Evolutionary conservation across 768 basidiomycete species (phyloP).

Genomic region (Lanmaoa rubissima): DNA sequence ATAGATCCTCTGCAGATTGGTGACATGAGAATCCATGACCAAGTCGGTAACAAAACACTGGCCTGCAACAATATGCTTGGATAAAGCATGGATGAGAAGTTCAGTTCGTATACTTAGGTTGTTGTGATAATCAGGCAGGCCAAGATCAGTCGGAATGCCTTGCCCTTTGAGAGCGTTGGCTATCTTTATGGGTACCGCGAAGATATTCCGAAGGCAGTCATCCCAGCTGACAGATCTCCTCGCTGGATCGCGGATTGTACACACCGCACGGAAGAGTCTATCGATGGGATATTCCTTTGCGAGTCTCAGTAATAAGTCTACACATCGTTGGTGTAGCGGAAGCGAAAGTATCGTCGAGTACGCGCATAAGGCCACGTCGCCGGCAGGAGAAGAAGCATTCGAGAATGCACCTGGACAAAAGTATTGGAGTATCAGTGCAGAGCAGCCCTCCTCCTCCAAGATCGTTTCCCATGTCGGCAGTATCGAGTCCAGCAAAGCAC

Average conservation of each 20-base stretch:
- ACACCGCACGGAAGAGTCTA: slow-evolving; percentile 56
- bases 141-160: slow-evolving; percentile 46
- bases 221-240: slow-evolving; percentile 60
- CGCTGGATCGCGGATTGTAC: slow-evolving; percentile 25
- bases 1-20: slow-evolving; percentile 33
- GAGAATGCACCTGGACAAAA: slow-evolving; percentile 69
- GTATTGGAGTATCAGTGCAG: slow-evolving; percentile 57
- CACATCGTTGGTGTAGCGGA: slow-evolving; percentile 46
- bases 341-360: slow-evolving; percentile 63
- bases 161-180: slow-evolving; percentile 63
- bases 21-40: slow-evolving; percentile 27
- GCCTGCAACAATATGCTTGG: slow-evolving; percentile 42
- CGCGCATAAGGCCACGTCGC: slow-evolving; percentile 53
- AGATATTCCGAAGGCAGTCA: slow-evolving; percentile 63
- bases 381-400: slow-evolving; percentile 48
- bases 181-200: slow-evolving; percentile 71
- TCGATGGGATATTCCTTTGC: slow-evolving; percentile 65
- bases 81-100: slow-evolving; percentile 45
- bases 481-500: slow-evolving; percentile 58
- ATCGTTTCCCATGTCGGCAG: slow-evolving; percentile 65
- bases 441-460: slow-evolving; percentile 49
- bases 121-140: slow-evolving; percentile 56
- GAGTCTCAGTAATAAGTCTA: slow-evolving; percentile 55
- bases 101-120: slow-evolving; percentile 53
- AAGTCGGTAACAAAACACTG: slow-evolving; percentile 19